A percentile compares a stretch with the other conserved stretches of the same genome.
Evolutionary conservation across 352 stramenopile genomes (phyloP).

Genomic region (Phytophthora sojae): DNA sequence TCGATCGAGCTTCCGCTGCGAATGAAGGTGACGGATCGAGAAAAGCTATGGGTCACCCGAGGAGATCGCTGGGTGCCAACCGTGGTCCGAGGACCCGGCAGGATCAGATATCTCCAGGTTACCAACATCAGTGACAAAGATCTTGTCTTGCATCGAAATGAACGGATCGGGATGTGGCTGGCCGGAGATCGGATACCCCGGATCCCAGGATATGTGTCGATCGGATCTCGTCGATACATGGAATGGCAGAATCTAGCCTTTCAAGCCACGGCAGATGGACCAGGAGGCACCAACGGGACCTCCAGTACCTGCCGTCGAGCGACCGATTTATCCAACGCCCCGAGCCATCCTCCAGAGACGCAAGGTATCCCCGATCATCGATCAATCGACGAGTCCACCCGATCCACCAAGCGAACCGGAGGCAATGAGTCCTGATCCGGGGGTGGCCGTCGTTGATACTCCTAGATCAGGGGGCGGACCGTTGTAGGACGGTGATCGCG

Average conservation of each 20-base stretch:
- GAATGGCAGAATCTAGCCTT: not conserved
- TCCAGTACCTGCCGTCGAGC: not conserved
- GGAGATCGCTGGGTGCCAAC: too few relatives aligned
- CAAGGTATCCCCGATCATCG: not conserved
- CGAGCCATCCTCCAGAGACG: not conserved
- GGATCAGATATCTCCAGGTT: too few relatives aligned
- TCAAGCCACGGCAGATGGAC: not conserved
- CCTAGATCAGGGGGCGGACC: too few relatives aligned
- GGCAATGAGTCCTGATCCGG: not conserved
- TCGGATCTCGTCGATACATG: not conserved
- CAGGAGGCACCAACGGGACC: too few relatives aligned
- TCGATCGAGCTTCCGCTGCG: too few relatives aligned
- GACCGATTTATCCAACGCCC: not conserved
- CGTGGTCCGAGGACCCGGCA: too few relatives aligned
- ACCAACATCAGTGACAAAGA: too few relatives aligned
- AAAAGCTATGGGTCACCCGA: too few relatives aligned
- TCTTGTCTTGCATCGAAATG: not conserved
- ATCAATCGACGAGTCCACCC: not conserved
- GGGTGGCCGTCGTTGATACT: too few relatives aligned
- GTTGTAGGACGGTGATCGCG: too few relatives aligned
- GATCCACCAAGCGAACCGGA: not conserved
- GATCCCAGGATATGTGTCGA: not conserved
- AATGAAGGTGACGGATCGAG: too few relatives aligned
- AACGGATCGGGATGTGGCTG: not conserved
- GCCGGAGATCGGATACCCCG: not conserved